Conservation (phyloP, 2,329 filamentous ascomycete species). For the Epichloe sylvatica region DNA sequence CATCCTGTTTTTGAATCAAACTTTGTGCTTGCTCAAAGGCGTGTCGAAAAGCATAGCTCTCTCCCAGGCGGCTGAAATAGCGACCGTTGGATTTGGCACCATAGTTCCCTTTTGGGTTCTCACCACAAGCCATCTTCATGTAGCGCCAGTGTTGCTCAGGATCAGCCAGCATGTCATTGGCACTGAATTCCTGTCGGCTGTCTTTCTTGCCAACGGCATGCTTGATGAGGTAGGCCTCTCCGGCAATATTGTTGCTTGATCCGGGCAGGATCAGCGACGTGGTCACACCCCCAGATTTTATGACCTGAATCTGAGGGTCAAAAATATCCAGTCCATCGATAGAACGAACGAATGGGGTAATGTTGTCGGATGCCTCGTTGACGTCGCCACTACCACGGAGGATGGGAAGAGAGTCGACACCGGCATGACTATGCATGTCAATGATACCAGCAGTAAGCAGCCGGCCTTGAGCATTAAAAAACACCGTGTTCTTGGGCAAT, state of each 20-base stretch:
- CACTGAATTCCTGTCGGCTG: slow-evolving; percentile 49
- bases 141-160: slow-evolving; percentile 53
- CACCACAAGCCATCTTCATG: slow-evolving; percentile 66
- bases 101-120: slow-evolving; percentile 52
- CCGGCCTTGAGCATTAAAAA: slow-evolving; percentile 46
- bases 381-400: slow-evolving; percentile 41
- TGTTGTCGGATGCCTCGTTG: slow-evolving; percentile 50
- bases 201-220: slow-evolving; percentile 47
- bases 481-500: slow-evolving; percentile 29
- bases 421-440: slow-evolving; percentile 58
- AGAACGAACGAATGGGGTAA: slow-evolving; percentile 54
- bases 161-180: slow-evolving; percentile 49
- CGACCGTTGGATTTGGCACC: slow-evolving; percentile 24
- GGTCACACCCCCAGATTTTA: slow-evolving; percentile 59
- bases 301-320: slow-evolving; percentile 52
- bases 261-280: slow-evolving; percentile 54
- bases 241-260: slow-evolving; percentile 59
- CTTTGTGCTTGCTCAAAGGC: slow-evolving; percentile 49
- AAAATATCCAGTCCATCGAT: slow-evolving; percentile 51
- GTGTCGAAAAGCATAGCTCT: slow-evolving; percentile 53
- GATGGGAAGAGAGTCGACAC: slow-evolving; percentile 42
- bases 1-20: slow-evolving; percentile 46
- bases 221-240: slow-evolving; percentile 57
- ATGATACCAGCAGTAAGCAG: slow-evolving; percentile 53
- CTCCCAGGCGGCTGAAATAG: slow-evolving; percentile 49